Evolutionary conservation across 2,329 filamentous ascomycete genomes (phyloP).

Genomic region (Metarhizium rileyi): DNA sequence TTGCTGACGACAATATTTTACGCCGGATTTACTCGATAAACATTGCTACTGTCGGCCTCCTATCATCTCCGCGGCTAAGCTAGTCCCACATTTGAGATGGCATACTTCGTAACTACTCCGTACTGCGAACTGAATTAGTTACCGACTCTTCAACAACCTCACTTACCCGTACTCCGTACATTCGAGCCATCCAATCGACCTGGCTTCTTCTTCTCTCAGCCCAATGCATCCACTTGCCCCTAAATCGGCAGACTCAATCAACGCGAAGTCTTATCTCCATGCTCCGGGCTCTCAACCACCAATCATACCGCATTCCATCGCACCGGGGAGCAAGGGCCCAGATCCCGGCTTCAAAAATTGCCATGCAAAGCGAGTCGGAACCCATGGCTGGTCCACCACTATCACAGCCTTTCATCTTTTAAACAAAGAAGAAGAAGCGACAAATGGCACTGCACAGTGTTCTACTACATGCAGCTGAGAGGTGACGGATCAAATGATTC

Average conservation of each 20-base stretch:
- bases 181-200: neutral
- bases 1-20: neutral
- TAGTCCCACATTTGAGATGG: too few relatives aligned
- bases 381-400: neutral
- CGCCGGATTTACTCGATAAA: neutral
- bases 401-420: neutral
- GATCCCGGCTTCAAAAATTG: neutral
- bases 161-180: neutral
- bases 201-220: neutral
- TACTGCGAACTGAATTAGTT: too few relatives aligned
- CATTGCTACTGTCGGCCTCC: too few relatives aligned
- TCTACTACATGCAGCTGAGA: neutral
- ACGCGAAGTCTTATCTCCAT: neutral
- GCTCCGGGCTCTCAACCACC: neutral
- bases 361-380: neutral
- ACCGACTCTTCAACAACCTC: neutral
- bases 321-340: neutral
- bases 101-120: too few relatives aligned
- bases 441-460: too few relatives aligned
- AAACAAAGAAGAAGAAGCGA: too few relatives aligned
- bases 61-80: neutral
- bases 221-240: neutral
- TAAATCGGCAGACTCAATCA: neutral
- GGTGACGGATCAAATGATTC: neutral
- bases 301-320: conserved; percentile 2